Evolutionary conservation across 371 early-diverging fungal genomes (phyloP).

Genomic region (Mucor ambiguus): DNA sequence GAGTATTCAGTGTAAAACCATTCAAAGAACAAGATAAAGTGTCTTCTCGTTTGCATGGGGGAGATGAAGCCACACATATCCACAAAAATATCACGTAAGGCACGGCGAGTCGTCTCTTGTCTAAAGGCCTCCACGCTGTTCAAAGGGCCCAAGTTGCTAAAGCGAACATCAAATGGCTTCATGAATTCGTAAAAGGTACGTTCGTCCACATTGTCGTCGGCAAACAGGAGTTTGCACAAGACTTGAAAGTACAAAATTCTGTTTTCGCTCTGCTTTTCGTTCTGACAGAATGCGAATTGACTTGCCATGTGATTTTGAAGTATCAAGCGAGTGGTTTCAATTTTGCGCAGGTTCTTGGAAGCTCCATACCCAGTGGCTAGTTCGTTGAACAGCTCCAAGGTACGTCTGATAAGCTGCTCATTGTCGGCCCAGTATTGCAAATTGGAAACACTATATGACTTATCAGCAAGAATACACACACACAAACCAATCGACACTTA

Average conservation of each 20-base stretch:
- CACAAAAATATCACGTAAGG: slow-evolving; percentile 70
- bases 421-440: slow-evolving; percentile 43
- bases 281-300: slow-evolving; percentile 68
- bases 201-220: slow-evolving; percentile 66
- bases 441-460: slow-evolving; percentile 23
- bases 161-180: slow-evolving; percentile 61
- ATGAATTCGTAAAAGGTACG: slow-evolving; percentile 72
- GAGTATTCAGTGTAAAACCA: slow-evolving; percentile 82
- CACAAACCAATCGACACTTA: slow-evolving; percentile 22
- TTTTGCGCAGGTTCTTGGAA: slow-evolving; percentile 72
- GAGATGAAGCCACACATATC: slow-evolving; percentile 83
- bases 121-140: slow-evolving; percentile 42
- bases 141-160: slow-evolving; percentile 47
- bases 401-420: slow-evolving; percentile 26
- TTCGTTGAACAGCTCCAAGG: slow-evolving; percentile 74
- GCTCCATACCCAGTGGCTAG: slow-evolving; percentile 79
- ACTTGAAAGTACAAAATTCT: slow-evolving; percentile 77
- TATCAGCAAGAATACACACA: not conserved
- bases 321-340: slow-evolving; percentile 68
- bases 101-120: slow-evolving; percentile 43
- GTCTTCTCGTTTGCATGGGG: slow-evolving; percentile 63
- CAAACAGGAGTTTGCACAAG: slow-evolving; percentile 73
- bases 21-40: slow-evolving; percentile 78
- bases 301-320: slow-evolving; percentile 70
- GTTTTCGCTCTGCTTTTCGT: slow-evolving; percentile 44